Evolutionary conservation across 164 flowering plant species (phyloP), one percentile per base, ranked within the genome.

Genomic region (Macadamia integrifolia): DNA sequence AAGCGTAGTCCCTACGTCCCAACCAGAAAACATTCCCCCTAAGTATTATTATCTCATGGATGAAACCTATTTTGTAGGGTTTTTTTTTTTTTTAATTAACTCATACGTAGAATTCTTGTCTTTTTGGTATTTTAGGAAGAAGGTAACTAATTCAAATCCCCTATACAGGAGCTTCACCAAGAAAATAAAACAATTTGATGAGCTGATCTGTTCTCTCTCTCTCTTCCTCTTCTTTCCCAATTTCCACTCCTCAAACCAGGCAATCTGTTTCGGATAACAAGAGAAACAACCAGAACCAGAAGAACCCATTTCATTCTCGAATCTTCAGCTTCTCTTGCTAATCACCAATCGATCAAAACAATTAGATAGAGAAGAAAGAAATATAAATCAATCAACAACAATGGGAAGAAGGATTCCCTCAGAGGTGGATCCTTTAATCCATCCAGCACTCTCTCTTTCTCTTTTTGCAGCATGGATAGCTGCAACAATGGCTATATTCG

Each of bases 321-420:
- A 11, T 23, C 29, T 32, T 6, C 57, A 11, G 43, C 23, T 12
- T 40, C 64, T 6, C 18, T 62, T 23, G 53, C 46, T 42, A 29
- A 61, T 11, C 52, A 32, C 8, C 18, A 66, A n/a, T 12, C n/a
- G 32, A 5, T 35, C 1, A 0, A 12, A 1, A 23, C 23, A 46
- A 12, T 46, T 14, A 28, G 0, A 3, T 6, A 52, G 49, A 69
- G 23, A 32, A 61, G 46, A 52, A 52, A 64, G 62, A 63, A n/a
- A 69, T 23, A 23, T 23, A 23, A 23, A 23, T 23, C 23, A 23
- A 23, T 23, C 23, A 23, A 23, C 23, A 23, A 23, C 23, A 17
- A 79, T 80, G 83, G 82, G 78, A 65, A 80, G 85, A 56, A 80
- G 73, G 53, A 15, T 75, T 28, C 79, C 86, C 14, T 14, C 55